Conservation (phyloP, 306 rosid species). For the Malus orientalis region DNA sequence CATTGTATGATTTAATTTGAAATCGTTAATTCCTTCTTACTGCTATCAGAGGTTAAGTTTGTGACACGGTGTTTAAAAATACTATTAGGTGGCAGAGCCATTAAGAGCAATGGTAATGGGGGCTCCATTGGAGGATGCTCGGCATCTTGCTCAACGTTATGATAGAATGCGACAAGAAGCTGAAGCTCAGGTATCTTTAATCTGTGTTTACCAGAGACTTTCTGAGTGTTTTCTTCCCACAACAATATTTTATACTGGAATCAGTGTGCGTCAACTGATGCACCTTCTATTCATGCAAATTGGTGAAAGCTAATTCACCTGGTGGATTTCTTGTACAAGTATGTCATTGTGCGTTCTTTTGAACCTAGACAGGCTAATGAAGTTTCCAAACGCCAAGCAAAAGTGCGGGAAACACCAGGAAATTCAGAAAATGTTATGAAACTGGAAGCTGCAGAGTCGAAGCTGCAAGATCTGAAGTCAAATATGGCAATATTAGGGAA, state of each 20-base stretch:
- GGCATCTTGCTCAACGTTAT: constrained; percentile 93
- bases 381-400: constrained; percentile 85
- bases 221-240: neutral
- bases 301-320: constrained; percentile 1
- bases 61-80: constrained; percentile 15
- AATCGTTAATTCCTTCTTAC: neutral
- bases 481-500: constrained; percentile 88
- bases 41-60: neutral
- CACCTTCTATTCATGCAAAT: neutral
- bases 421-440: constrained; percentile 65
- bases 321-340: constrained; percentile 11
- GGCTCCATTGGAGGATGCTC: constrained; percentile 90
- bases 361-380: constrained; percentile 94
- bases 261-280: neutral
- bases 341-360: constrained; percentile 36
- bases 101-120: constrained; percentile 93
- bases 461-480: constrained; percentile 78
- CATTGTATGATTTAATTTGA: neutral
- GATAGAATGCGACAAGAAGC: constrained; percentile 94
- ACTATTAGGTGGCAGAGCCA: constrained; percentile 78
- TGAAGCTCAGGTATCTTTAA: constrained; percentile 72
- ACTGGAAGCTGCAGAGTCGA: constrained; percentile 80
- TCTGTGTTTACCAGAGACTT: neutral
- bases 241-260: neutral
- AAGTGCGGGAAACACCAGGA: constrained; percentile 74